Evolutionary conservation across 371 early-diverging fungal species (phyloP).

Genomic region (Mortierella sp.): DNA sequence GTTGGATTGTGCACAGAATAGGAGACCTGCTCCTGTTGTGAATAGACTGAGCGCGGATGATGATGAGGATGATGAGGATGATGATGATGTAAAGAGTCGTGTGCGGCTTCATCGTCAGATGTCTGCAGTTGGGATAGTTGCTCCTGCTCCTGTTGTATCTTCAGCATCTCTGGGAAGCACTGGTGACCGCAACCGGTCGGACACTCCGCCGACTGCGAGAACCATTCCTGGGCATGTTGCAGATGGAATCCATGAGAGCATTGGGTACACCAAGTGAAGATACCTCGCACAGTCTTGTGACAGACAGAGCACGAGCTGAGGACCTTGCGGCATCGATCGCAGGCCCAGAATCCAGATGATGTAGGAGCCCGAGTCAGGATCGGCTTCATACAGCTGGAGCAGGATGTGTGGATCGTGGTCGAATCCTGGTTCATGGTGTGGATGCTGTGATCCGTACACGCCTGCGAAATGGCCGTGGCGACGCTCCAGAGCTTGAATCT

Average conservation of each 20-base stretch:
- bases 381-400: constrained; percentile 78
- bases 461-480: constrained; percentile 73
- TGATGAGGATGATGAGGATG: constrained; percentile 8
- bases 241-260: constrained; percentile 90
- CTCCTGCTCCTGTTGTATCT: constrained; percentile 43
- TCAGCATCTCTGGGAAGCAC: constrained; percentile 59
- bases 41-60: too few species aligned
- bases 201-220: constrained; percentile 69
- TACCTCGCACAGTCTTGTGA: constrained; percentile 72
- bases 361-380: constrained; percentile 58
- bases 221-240: constrained; percentile 80
- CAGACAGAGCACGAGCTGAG: constrained; percentile 81
- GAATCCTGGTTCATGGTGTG: constrained; percentile 65
- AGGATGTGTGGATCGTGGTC: constrained; percentile 79
- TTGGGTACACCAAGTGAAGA: constrained; percentile 78
- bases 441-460: constrained; percentile 68
- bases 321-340: constrained; percentile 76
- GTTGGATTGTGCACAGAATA: constrained; percentile 2
- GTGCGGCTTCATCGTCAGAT: constrained; percentile 7
- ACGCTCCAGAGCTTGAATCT: constrained; percentile 79
- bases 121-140: constrained; percentile 15
- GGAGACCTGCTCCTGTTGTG: constrained; percentile 33
- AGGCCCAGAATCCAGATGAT: constrained; percentile 74
- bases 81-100: constrained; percentile 10
- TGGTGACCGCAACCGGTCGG: constrained; percentile 85